phyloP scores from a whole-genome alignment of 192 early-diverging fungal species.

The Mortierella alpina region DNA sequence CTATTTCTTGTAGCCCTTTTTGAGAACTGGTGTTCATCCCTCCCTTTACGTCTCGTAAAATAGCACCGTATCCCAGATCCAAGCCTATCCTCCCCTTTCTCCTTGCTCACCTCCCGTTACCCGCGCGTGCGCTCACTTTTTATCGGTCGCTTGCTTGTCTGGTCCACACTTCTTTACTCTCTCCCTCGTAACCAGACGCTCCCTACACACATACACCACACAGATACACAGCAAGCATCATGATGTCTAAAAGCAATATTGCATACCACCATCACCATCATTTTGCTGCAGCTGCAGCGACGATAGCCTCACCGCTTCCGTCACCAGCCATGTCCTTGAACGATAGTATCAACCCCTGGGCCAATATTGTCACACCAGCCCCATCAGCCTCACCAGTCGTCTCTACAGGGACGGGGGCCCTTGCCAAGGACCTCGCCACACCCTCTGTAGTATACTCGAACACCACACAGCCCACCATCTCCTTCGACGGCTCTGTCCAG shows the following conservation, averaged over 20 bases:
- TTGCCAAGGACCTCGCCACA: slow-evolving; percentile 27
- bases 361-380: slow-evolving; percentile 26
- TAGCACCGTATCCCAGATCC: not conserved
- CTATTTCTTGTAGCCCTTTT: slow-evolving; percentile 7
- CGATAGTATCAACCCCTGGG: slow-evolving; percentile 49
- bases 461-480: slow-evolving; percentile 36
- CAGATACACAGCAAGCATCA: slow-evolving; percentile 21
- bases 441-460: slow-evolving; percentile 52
- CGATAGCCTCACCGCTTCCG: slow-evolving; percentile 52
- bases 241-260: slow-evolving; percentile 53
- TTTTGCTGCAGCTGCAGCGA: slow-evolving; percentile 46
- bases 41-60: not conserved
- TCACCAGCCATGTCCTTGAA: slow-evolving; percentile 48
- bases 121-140: slow-evolving; percentile 27
- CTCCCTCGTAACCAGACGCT: not conserved
- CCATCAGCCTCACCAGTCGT: slow-evolving; percentile 1
- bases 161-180: not conserved
- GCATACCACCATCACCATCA: slow-evolving; percentile 38
- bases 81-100: not conserved
- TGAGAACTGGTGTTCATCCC: slow-evolving; percentile 15
- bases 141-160: slow-evolving; percentile 8
- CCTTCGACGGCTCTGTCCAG: slow-evolving; percentile 38
- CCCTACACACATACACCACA: not conserved
- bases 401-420: slow-evolving; percentile 15
- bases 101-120: not conserved